These are phyloP conservation scores for Raddia distichophylla DNA, from an alignment of 176 grass and related monocot species.

Conservation along the genomic window DNA sequence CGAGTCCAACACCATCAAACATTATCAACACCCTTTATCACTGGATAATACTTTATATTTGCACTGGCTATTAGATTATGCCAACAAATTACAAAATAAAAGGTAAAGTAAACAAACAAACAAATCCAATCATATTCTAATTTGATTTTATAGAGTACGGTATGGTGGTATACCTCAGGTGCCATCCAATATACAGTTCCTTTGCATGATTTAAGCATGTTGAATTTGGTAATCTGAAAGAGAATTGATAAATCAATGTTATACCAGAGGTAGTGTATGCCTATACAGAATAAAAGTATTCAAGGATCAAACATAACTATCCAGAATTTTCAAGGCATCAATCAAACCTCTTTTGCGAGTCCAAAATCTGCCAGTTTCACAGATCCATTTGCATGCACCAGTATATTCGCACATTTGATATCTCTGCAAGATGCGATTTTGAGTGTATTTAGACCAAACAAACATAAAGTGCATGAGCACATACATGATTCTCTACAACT, in stretches of 20 bases:
- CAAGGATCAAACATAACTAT: constrained; percentile 23
- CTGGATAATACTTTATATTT: background rate
- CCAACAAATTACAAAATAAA: constrained; percentile 18
- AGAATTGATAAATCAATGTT: constrained; percentile 28
- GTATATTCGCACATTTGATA: constrained; percentile 97
- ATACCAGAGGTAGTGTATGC: constrained; percentile 25
- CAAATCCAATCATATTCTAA: constrained; percentile 5
- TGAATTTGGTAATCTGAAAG: constrained; percentile 83
- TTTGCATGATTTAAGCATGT: constrained; percentile 81
- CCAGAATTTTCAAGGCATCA: constrained; percentile 27
- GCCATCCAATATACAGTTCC: constrained; percentile 99
- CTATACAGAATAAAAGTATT: constrained; percentile 12
- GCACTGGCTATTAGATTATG: constrained; percentile 2
- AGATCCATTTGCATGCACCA: constrained; percentile 95
- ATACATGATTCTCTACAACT: constrained; percentile 7
- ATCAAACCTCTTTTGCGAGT: constrained; percentile 78
- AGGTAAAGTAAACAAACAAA: constrained; percentile 27
- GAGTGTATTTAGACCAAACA: constrained; percentile 24
- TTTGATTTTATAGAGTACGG: constrained; percentile 23
- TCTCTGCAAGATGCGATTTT: constrained; percentile 64
- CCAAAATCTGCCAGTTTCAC: constrained; percentile 99
- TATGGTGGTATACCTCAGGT: constrained; percentile 75
- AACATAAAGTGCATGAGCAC: constrained; percentile 1
- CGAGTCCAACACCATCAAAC: constrained; percentile 6
- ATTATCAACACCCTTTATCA: background rate